These are phyloP conservation scores for Ampelocalamus luodianensis DNA, from an alignment of 176 grass and related monocot species.

Conservation along the genomic window DNA sequence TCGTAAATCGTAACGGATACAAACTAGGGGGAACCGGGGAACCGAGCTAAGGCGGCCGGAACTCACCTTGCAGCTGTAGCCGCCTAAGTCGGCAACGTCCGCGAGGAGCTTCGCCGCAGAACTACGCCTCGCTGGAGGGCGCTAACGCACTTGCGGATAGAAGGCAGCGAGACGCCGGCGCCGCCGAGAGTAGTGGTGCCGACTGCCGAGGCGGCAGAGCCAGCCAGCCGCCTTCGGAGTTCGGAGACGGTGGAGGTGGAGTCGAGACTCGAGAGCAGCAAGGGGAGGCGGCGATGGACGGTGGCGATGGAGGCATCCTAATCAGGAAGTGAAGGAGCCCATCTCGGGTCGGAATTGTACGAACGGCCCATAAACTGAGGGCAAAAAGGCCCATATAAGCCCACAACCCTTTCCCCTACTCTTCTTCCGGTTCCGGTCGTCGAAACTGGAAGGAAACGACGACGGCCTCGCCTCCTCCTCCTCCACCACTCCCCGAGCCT, in stretches of 20 bases:
- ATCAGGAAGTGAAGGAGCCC: neutral
- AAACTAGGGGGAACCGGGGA: neutral
- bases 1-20: neutral
- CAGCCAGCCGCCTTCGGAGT: neutral
- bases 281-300: neutral
- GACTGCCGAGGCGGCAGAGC: neutral
- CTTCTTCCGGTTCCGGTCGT: slow-evolving; percentile 20
- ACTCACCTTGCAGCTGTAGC: neutral
- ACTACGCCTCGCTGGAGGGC: neutral
- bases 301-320: neutral
- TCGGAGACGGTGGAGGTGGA: neutral
- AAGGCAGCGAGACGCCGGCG: neutral
- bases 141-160: neutral
- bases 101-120: neutral
- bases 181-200: neutral
- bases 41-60: neutral
- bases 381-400: neutral
- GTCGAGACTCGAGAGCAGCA: neutral
- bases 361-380: neutral
- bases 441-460: slow-evolving; percentile 20
- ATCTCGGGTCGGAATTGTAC: neutral
- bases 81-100: neutral
- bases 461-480: neutral
- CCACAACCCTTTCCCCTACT: neutral
- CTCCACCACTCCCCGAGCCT: neutral